Conservation (phyloP, 176 grass and related monocot genomes). For the Phoenix roebelenii region DNA sequence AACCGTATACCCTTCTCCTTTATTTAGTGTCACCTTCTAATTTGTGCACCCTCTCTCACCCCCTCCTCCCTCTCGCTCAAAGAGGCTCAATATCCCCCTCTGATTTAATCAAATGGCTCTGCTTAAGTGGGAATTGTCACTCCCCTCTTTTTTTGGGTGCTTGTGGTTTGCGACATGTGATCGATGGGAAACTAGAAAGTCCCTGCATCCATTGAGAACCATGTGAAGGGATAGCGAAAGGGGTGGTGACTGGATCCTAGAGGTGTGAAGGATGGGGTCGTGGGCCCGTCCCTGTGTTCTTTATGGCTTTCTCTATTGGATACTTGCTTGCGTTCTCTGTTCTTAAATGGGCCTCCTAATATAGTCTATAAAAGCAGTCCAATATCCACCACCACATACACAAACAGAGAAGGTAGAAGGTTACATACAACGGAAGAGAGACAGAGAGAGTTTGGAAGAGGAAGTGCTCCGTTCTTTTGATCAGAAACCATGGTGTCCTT, state of each 20-base stretch:
- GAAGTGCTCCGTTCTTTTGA: background rate
- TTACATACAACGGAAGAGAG: background rate
- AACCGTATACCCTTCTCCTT: conserved; percentile 17
- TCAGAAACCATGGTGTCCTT: conserved; percentile 4
- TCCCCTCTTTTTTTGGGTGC: background rate
- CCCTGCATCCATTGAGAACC: background rate
- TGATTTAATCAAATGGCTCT: background rate
- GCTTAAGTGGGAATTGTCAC: background rate
- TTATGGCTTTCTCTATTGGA: conserved; percentile 6
- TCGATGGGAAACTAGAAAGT: background rate
- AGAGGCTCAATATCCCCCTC: background rate
- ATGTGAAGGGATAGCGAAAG: background rate
- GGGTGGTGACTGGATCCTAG: background rate
- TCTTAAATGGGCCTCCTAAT: background rate
- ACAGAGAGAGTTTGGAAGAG: background rate
- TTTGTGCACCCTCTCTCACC: conserved; percentile 14
- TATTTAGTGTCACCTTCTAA: background rate
- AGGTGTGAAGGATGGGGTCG: background rate
- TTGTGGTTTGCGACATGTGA: background rate
- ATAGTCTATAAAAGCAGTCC: conserved; percentile 4
- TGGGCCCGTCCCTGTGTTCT: background rate
- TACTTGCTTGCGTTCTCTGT: background rate
- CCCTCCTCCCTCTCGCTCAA: background rate
- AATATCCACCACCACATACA: background rate
- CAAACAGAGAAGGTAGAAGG: background rate